Base-by-base conservation (phyloP, 2,329 filamentous ascomycete species). In the Venturia effusa region DNA sequence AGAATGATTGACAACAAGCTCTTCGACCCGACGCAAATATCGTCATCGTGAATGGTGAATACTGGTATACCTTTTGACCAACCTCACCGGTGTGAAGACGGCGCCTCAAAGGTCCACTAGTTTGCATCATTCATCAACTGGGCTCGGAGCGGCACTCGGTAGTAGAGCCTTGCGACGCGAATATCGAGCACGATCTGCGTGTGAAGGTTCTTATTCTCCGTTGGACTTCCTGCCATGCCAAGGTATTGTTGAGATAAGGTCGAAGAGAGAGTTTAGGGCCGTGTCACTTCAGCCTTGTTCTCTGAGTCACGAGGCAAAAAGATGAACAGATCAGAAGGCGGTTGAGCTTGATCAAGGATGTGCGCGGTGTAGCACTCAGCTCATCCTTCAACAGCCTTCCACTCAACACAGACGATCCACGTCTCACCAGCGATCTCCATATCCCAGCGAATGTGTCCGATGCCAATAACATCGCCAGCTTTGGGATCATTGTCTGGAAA, bases 391-490 rank as follows among this genome's bases (percentile, higher is more conserved):
- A 32, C 59, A 41, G 72, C 63, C 22, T 68, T 65, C 78, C 78
- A 80, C 61, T 79, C 77, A 27, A 78, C 75, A 59, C 70, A 77
- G 19, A 79, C 72, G 15, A 69, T 66, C 75, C 76, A 78, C 40
- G 48, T 72, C 61, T 68, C 66, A 2, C 69, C 71, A 0, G 69
- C 68, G 30, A 78, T 64, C 62, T 73, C 69, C 11, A 78, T 70
- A 51, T 77, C 71, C 78, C 78, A 79, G 43, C 70, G 69, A 4
- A 77, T 77, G 55, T 74, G 69, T 61, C 74, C 68, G 7, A 79
- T 64, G 0, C 74, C 74, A 7, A 79, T 67, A 1, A 74, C 61
- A 64, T 67, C 68, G 11, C 70, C 70, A 0, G 72, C 64, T 34
- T 66, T 69, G 0, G 73, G 66, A 34, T 57, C 27, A 67, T 67